phyloP scores from a whole-genome alignment of 2,329 filamentous ascomycete species.

The Epichloe coenophiala region DNA sequence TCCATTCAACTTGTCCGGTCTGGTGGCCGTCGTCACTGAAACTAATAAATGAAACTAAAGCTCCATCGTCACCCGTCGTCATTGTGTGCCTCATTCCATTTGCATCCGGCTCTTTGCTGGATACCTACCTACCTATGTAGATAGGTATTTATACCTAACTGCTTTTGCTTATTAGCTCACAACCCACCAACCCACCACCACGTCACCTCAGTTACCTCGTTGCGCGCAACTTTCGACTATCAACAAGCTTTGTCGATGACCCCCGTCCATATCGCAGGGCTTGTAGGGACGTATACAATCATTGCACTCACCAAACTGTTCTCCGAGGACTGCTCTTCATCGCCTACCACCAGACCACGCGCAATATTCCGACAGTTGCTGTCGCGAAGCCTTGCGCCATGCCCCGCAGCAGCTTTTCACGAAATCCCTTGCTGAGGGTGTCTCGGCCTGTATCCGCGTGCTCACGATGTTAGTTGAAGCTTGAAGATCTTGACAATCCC shows the following conservation, averaged over 20 bases:
- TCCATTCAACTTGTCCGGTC: not conserved
- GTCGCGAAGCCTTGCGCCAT: constrained; percentile 15
- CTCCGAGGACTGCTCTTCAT: not conserved
- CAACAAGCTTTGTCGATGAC: not conserved
- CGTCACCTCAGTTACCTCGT: not conserved
- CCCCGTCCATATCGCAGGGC: not conserved
- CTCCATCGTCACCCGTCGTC: no score
- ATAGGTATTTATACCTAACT: no score
- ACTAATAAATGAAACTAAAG: no score
- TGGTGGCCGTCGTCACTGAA: not conserved
- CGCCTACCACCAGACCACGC: not conserved
- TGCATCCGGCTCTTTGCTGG: no score
- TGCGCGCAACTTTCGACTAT: not conserved
- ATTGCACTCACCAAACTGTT: not conserved
- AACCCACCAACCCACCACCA: not conserved
- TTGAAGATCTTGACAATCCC: not conserved
- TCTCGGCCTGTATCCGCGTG: constrained; percentile 71
- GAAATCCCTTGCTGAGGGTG: constrained; percentile 53
- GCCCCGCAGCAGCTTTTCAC: constrained; percentile 34
- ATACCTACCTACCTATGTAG: not conserved
- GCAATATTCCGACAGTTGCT: not conserved
- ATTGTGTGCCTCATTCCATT: not conserved
- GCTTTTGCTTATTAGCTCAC: not conserved
- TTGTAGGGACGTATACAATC: no score
- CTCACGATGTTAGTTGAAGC: constrained; percentile 47